Percentiles rank a stretch among this genome's conserved stretches.
Conservation (phyloP, 345 rosid species). For the Brassica juncea region DNA sequence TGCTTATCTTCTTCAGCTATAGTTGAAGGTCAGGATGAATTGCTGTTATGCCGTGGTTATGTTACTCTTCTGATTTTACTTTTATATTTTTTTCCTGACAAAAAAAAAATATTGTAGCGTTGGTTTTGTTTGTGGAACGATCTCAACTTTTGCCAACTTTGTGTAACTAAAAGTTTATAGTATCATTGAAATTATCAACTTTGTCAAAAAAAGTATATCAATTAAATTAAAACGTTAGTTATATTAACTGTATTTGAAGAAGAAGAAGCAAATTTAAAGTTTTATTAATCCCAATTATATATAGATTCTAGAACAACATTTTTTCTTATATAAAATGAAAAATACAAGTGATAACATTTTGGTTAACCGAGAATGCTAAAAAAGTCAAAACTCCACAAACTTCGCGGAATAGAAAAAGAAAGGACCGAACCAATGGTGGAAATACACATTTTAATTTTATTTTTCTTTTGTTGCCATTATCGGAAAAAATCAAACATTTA, state of each 20-base stretch:
- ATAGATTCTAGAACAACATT: background rate
- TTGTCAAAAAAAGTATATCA: too few species aligned
- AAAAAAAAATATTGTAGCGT: background rate
- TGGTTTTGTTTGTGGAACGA: background rate
- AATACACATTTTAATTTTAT: background rate
- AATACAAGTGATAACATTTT: background rate
- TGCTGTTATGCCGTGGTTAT: background rate
- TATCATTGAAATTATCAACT: background rate
- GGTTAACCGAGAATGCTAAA: slow-evolving; percentile 17
- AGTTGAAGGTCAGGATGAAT: background rate
- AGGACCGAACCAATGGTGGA: slow-evolving; percentile 20
- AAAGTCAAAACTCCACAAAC: slow-evolving; percentile 41
- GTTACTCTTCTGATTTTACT: too few species aligned
- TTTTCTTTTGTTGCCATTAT: slow-evolving; percentile 1
- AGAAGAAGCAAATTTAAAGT: background rate
- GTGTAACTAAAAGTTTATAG: background rate
- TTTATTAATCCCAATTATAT: background rate
- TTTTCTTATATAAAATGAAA: background rate
- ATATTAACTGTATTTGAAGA: background rate
- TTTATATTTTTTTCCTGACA: too few species aligned
- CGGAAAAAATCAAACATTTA: slow-evolving; percentile 21
- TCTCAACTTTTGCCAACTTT: background rate
- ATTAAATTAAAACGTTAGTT: too few species aligned
- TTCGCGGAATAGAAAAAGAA: slow-evolving; percentile 25
- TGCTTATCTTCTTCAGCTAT: background rate